Evolutionary conservation across 2,329 filamentous ascomycete genomes (phyloP).

Genomic region (Penicillium sp.): DNA sequence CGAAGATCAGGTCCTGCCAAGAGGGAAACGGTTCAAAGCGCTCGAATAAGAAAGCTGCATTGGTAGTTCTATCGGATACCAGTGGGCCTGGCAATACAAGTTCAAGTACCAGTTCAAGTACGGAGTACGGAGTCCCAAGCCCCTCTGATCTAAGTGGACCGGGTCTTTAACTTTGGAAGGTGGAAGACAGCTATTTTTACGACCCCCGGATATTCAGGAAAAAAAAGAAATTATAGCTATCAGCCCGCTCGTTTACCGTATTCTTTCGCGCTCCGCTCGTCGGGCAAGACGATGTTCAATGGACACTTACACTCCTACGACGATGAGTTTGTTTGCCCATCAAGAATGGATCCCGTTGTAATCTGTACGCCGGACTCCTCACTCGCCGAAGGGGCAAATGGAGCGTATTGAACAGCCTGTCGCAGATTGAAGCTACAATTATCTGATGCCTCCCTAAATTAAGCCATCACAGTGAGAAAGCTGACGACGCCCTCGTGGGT

Average conservation of each 20-base stretch:
- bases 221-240: neutral
- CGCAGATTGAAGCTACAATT: constrained; percentile 1
- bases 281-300: neutral
- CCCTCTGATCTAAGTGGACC: neutral
- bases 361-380: neutral
- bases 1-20: neutral
- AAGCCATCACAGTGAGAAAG: constrained; percentile 1
- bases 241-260: neutral
- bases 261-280: neutral
- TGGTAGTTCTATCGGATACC: neutral
- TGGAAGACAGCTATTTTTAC: neutral
- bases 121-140: neutral
- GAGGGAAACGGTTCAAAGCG: neutral
- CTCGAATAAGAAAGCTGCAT: neutral
- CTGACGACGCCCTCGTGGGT: constrained; percentile 5
- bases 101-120: neutral
- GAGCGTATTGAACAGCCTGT: neutral
- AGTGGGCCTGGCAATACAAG: neutral
- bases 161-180: neutral
- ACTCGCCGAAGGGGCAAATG: neutral
- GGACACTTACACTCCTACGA: neutral
- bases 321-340: too few relatives aligned
- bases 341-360: neutral
- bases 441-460: neutral
- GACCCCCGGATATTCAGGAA: neutral